phyloP scores from a whole-genome alignment of 176 grass and related monocot genomes.

The Ensete ventricosum region DNA sequence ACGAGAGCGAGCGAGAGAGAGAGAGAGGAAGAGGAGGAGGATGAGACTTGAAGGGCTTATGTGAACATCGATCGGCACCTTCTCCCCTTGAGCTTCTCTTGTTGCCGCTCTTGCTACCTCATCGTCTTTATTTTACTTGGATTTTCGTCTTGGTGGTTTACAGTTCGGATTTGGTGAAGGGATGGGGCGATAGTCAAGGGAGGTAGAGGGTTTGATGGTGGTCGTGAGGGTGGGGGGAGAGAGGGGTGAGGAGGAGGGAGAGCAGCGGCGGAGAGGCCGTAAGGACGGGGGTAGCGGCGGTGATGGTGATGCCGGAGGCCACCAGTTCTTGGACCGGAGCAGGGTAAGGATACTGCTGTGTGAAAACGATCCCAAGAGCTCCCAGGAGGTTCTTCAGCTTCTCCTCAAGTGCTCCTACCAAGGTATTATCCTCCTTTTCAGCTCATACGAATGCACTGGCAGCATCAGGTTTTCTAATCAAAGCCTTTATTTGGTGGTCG shows the following conservation, averaged over 20 bases:
- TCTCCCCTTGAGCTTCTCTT: not conserved
- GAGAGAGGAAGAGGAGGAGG: not conserved
- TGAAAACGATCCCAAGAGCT: slow-evolving; percentile 63
- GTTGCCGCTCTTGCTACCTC: too few relatives aligned
- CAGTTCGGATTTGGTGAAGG: not conserved
- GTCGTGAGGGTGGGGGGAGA: not conserved
- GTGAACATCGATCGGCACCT: not conserved
- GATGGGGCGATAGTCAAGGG: not conserved
- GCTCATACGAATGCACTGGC: not conserved
- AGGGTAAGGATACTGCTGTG: slow-evolving; percentile 88
- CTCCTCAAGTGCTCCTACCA: slow-evolving; percentile 86
- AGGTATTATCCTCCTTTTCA: slow-evolving; percentile 28
- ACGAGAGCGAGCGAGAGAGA: not conserved
- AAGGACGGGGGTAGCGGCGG: slow-evolving; percentile 20
- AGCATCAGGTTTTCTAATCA: not conserved
- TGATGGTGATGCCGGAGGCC: slow-evolving; percentile 16
- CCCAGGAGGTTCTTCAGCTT: slow-evolving; percentile 58
- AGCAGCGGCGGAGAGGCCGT: not conserved
- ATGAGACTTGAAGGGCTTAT: not conserved
- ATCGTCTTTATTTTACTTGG: not conserved
- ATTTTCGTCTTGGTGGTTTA: not conserved
- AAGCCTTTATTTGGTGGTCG: not conserved
- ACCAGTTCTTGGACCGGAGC: slow-evolving; percentile 67
- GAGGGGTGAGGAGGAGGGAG: slow-evolving; percentile 1
- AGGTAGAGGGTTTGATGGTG: not conserved